phyloP scores from a whole-genome alignment of 192 early-diverging fungal genomes.

The Linnemannia zychae region DNA sequence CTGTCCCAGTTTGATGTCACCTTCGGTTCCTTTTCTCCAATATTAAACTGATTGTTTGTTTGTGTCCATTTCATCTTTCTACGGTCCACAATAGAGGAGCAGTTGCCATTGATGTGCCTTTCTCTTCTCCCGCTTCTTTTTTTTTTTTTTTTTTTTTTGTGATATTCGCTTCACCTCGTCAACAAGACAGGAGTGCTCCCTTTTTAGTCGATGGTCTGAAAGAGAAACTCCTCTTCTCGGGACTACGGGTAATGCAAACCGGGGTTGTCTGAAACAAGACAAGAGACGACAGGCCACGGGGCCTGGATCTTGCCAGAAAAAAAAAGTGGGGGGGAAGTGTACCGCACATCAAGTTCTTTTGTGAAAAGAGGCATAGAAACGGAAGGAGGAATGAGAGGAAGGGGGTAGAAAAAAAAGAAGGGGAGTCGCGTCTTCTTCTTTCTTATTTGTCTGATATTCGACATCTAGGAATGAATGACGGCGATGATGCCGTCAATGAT shows the following conservation, averaged over 20 bases:
- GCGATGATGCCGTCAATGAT: neutral
- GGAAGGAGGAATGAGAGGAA: neutral
- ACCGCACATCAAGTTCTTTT: neutral
- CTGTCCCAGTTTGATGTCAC: neutral
- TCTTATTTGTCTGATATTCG: neutral
- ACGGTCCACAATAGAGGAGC: neutral
- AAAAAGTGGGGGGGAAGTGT: neutral
- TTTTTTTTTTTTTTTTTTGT: neutral
- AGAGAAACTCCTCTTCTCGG: neutral
- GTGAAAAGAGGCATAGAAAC: neutral
- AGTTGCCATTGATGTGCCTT: neutral
- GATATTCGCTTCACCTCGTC: neutral
- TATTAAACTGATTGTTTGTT: neutral
- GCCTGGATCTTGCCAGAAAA: neutral
- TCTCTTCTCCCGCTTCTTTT: neutral
- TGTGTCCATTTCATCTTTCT: neutral
- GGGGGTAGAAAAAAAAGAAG: neutral
- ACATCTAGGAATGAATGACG: constrained; percentile 6
- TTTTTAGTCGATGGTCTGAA: neutral
- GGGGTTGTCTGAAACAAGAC: neutral
- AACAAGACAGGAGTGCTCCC: too few relatives aligned
- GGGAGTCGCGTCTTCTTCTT: neutral
- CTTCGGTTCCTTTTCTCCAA: neutral
- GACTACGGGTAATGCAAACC: neutral
- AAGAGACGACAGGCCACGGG: neutral